A percentile compares a stretch with the other conserved stretches of the same genome.
These are phyloP conservation scores for Uromyces viciae-fabae DNA, from an alignment of 1,284 basidiomycete species.

Conservation along the genomic window DNA sequence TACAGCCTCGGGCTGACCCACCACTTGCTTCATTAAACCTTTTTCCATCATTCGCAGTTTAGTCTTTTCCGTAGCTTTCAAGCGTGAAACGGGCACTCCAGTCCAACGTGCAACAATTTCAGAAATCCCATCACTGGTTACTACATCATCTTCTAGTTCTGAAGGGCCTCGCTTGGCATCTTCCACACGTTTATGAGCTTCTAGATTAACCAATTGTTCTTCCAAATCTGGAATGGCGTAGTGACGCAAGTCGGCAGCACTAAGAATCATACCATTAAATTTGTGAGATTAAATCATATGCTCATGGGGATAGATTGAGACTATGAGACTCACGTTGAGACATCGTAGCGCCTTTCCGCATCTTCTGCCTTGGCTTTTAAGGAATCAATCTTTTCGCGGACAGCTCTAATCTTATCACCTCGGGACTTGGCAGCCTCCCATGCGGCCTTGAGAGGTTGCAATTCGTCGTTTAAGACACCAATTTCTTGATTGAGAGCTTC, in stretches of 20 bases:
- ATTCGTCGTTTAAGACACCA: conserved; percentile 79
- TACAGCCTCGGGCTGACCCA: conserved; percentile 59
- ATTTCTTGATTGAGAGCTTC: conserved; percentile 72
- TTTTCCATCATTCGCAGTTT: conserved; percentile 60
- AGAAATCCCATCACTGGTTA: conserved; percentile 60
- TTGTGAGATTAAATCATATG: too few species aligned
- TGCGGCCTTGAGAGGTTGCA: conserved; percentile 79
- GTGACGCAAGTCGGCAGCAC: conserved; percentile 76
- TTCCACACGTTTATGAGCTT: conserved; percentile 59
- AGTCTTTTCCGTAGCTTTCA: conserved; percentile 54
- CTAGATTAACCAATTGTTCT: conserved; percentile 63
- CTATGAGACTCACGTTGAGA: conserved; percentile 26
- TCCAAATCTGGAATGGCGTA: conserved; percentile 91
- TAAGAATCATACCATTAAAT: too few species aligned
- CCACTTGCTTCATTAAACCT: conserved; percentile 55
- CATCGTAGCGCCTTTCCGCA: conserved; percentile 73
- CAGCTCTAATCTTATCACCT: conserved; percentile 76
- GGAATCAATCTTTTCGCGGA: conserved; percentile 82
- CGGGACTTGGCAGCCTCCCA: conserved; percentile 86
- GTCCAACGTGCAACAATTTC: conserved; percentile 61
- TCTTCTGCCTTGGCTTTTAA: conserved; percentile 88
- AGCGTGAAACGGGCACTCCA: conserved; percentile 55
- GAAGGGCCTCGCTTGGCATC: conserved; percentile 53
- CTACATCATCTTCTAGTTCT: conserved; percentile 53
- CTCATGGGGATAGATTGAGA: not conserved